Conservation (phyloP, 768 basidiomycete species). For the Chalciporus chontae region DNA sequence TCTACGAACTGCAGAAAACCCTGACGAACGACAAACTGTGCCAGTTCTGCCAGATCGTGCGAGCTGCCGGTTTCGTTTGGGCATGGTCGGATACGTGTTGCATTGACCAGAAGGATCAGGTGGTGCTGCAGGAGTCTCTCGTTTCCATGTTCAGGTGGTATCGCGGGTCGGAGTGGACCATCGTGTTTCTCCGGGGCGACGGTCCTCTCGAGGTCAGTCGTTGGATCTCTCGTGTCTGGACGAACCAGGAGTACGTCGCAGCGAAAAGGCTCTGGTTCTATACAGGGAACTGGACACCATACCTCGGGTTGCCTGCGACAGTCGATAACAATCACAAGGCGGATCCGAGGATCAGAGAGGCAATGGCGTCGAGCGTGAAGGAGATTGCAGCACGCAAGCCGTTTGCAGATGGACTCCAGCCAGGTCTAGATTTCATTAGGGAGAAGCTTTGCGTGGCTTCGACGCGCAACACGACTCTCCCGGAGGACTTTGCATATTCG, state of each 20-base stretch:
- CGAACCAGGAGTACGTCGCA: conserved; percentile 13
- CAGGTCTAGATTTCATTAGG: too few species aligned
- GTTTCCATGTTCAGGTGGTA: conserved; percentile 4
- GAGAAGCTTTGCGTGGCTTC: too few species aligned
- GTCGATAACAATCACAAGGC: too few species aligned
- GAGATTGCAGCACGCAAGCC: too few species aligned
- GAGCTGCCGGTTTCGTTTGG: conserved; percentile 1
- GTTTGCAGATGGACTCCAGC: too few species aligned
- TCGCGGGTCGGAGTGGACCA: not conserved
- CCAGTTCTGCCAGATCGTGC: conserved; percentile 2
- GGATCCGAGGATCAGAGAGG: too few species aligned
- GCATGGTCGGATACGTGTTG: conserved; percentile 12
- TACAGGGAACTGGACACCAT: conserved; percentile 4
- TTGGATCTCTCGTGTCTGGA: conserved; percentile 2
- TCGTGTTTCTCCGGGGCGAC: conserved; percentile 1
- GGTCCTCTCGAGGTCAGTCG: not conserved
- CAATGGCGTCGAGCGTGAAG: too few species aligned
- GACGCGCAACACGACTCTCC: not conserved
- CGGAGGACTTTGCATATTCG: conserved; percentile 14
- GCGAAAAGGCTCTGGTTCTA: conserved; percentile 12
- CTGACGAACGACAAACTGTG: not conserved
- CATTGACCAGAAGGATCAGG: not conserved
- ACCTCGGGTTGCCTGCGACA: not conserved
- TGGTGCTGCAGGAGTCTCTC: not conserved
- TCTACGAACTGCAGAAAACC: conserved; percentile 11